Base-by-base conservation (phyloP, 441 rosid species). In the Francoa sonchifolia region DNA sequence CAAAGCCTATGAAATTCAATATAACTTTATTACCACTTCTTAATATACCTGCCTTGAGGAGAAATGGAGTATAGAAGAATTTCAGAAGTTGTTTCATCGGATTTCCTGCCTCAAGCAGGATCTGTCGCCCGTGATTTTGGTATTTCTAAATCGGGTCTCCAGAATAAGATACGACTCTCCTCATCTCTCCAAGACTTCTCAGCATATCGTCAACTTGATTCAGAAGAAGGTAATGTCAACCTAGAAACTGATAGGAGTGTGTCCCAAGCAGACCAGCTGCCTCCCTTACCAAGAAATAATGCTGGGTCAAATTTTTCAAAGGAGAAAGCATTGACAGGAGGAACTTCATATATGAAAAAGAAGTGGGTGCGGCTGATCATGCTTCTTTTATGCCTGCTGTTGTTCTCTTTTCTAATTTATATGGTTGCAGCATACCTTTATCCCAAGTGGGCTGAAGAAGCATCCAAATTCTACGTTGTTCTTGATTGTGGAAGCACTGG, bases 401-500 rank as follows among this genome's bases (percentile, higher is more conserved):
- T 86, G 49, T 58, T 80, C 38, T 72, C 61, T 48, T 70, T 71
- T 44, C 57, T 82, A 65, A 64, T 63, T 37, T 86, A 68, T 65
- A 50, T 68, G 63, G 42, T 62, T 58, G 36, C 73, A 36, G 55
- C 68, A 59, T 80, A 66, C 55, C 47, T 70, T 52, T 67, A 78
- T 65, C 71, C 87, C 44, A 66, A 74, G 69, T 82, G 82, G 90
- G 72, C 76, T 40, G 69, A 58, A 29, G 90, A 81, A 50, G 63
- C 69, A 18, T 76, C 95, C 23, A 80, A 76, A 57, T 90, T 65
- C 58, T 90, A 80, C 42, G 85, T 90, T 44, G 93, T 90, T 65
- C 85, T 90, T 57, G 99, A 90, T 52, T 86, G 99, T 65, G 99
- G 99, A 63, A 90, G 99, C 65, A 90, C 99, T 3, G 98, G 99